phyloP scores from a whole-genome alignment of 768 basidiomycete species.

The Chiua virens region DNA sequence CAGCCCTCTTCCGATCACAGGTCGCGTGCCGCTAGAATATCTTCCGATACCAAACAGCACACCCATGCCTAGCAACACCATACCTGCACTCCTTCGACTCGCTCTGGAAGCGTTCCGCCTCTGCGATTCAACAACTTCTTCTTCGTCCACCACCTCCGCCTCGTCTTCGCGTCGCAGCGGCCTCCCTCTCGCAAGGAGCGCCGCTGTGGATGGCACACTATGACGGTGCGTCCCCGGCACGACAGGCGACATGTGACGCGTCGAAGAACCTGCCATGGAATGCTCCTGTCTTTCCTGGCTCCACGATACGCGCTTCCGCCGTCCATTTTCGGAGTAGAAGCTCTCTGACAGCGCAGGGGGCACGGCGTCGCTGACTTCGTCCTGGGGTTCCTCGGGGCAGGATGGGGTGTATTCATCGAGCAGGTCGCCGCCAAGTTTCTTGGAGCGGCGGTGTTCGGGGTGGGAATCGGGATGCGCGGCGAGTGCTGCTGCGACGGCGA shows the following conservation, averaged over 20 bases:
- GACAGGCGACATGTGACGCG: constrained; percentile 34
- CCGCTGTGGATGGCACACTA: constrained; percentile 16
- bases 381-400: constrained; percentile 29
- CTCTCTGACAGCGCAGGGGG: constrained; percentile 66
- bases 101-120: constrained; percentile 53
- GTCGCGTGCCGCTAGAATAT: constrained; percentile 35
- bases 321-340: constrained; percentile 70
- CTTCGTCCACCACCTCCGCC: constrained; percentile 18
- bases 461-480: constrained; percentile 60
- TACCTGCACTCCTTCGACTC: constrained; percentile 67
- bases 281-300: constrained; percentile 66
- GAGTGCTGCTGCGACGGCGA: constrained; percentile 69
- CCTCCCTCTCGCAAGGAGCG: constrained; percentile 43
- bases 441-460: constrained; percentile 34
- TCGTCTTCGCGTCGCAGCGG: constrained; percentile 41
- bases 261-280: constrained; percentile 41
- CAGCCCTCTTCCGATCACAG: constrained; percentile 26
- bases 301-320: constrained; percentile 65
- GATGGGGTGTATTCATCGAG: constrained; percentile 20
- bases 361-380: constrained; percentile 51
- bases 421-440: constrained; percentile 26
- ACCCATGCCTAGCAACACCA: constrained; percentile 82
- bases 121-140: constrained; percentile 21
- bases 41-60: constrained; percentile 69
- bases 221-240: constrained; percentile 34